A percentile compares a stretch with the other conserved stretches of the same genome.
Evolutionary conservation across 1,284 basidiomycete genomes (phyloP).

Genomic region (Trametes pubescens): DNA sequence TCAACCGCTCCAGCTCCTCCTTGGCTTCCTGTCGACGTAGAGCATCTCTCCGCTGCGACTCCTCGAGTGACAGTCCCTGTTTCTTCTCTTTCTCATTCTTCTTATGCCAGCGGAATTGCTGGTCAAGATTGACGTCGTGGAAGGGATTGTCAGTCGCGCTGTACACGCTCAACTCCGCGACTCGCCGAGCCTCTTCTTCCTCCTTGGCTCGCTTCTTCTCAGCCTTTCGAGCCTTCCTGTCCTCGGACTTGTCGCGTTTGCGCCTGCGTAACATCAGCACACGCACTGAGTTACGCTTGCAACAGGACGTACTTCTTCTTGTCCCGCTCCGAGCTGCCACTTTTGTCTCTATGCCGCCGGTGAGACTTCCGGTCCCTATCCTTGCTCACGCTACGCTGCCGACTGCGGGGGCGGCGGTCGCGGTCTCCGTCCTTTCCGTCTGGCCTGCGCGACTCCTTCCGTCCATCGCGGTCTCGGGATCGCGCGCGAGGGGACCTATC

Average conservation of each 20-base stretch:
- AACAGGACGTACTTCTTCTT: conserved; percentile 64
- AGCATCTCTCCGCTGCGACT: conserved; percentile 84
- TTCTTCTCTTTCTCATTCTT: conserved; percentile 97
- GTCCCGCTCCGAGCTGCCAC: conserved; percentile 46
- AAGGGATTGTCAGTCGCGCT: conserved; percentile 97
- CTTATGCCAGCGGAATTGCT: conserved; percentile 99
- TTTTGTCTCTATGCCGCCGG: conserved; percentile 52
- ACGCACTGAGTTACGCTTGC: not conserved
- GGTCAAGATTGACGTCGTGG: conserved; percentile 94
- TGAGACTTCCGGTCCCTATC: conserved; percentile 48
- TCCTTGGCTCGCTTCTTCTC: conserved; percentile 84
- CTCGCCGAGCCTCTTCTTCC: conserved; percentile 86
- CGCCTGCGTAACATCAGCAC: conserved; percentile 53
- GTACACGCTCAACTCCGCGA: conserved; percentile 92
- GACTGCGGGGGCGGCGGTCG: conserved; percentile 41
- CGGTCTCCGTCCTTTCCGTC: conserved; percentile 46
- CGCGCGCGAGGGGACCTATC: conserved; percentile 34
- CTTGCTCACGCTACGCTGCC: conserved; percentile 52
- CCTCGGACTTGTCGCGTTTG: conserved; percentile 83
- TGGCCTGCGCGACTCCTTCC: conserved; percentile 43
- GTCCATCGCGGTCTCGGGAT: conserved; percentile 36
- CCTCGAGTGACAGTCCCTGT: conserved; percentile 81
- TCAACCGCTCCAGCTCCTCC: conserved; percentile 94
- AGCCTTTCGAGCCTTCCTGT: conserved; percentile 79
- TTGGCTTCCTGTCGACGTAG: conserved; percentile 88